Percentiles rank a stretch among this genome's conserved stretches.
Evolutionary conservation across 2,329 filamentous ascomycete species (phyloP).

Genomic region (Neoascochyta sp.): DNA sequence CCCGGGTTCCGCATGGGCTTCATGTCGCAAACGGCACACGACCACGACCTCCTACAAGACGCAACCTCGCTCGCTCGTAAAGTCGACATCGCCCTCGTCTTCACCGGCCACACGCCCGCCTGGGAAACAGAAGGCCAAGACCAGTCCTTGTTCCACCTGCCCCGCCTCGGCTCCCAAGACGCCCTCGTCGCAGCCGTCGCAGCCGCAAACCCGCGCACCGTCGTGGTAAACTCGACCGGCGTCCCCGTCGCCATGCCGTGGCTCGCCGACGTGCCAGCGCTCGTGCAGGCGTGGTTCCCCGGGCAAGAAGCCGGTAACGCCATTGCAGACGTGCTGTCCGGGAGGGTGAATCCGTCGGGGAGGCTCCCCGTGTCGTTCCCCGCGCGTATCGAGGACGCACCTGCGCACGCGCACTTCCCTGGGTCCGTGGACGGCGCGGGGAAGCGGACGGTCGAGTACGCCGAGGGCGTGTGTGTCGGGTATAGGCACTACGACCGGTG

Average conservation of each 20-base stretch:
- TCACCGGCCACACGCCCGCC: slow-evolving; percentile 34
- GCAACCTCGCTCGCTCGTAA: slow-evolving; percentile 25
- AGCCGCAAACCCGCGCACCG: slow-evolving; percentile 64
- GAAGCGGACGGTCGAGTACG: slow-evolving; percentile 61
- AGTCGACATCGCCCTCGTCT: slow-evolving; percentile 30
- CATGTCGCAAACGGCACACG: slow-evolving; percentile 30
- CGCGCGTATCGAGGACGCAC: slow-evolving; percentile 32
- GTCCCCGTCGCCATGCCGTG: slow-evolving; percentile 70
- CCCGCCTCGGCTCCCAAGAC: slow-evolving; percentile 54
- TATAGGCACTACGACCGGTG: slow-evolving; percentile 61
- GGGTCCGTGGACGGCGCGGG: slow-evolving; percentile 41
- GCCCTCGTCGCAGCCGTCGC: slow-evolving; percentile 63
- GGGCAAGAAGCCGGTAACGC: slow-evolving; percentile 44
- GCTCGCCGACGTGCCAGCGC: slow-evolving; percentile 47
- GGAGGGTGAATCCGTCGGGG: slow-evolving; percentile 39
- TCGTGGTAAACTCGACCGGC: slow-evolving; percentile 73
- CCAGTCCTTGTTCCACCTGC: slow-evolving; percentile 53
- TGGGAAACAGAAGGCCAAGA: slow-evolving; percentile 59
- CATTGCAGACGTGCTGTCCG: slow-evolving; percentile 42
- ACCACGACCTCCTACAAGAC: slow-evolving; percentile 24
- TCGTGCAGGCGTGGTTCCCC: slow-evolving; percentile 43
- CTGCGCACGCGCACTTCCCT: slow-evolving; percentile 40
- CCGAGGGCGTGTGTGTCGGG: slow-evolving; percentile 53
- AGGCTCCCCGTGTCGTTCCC: slow-evolving; percentile 41
- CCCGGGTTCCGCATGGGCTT: slow-evolving; percentile 35